A percentile compares a stretch with the other conserved stretches of the same genome.
Conservation (phyloP, 257 asterid species). For the Salvia rosmarinus region DNA sequence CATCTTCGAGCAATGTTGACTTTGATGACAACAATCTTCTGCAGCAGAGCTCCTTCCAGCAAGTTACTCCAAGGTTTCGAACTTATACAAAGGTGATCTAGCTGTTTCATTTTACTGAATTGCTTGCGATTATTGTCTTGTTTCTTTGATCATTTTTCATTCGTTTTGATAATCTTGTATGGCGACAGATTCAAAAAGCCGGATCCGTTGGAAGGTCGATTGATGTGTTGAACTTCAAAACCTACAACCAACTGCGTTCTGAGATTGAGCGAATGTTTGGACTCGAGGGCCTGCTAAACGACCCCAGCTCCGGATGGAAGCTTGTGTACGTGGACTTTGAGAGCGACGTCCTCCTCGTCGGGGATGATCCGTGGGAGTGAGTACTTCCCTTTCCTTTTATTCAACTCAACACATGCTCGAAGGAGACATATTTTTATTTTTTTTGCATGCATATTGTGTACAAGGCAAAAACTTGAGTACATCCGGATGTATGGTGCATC, state of each 20-base stretch:
- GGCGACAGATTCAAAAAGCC: constrained; percentile 73
- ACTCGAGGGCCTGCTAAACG: constrained; percentile 76
- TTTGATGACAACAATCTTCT: constrained; percentile 65
- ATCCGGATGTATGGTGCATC: too few species aligned
- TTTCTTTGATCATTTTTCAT: background rate
- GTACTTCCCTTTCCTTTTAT: constrained; percentile 22
- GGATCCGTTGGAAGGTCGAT: constrained; percentile 98
- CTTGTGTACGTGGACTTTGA: constrained; percentile 92
- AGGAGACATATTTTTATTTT: background rate
- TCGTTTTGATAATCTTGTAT: background rate
- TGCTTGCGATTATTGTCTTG: background rate
- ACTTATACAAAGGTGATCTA: constrained; percentile 76
- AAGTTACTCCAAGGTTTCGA: constrained; percentile 70
- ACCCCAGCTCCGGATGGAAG: constrained; percentile 85
- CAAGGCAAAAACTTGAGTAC: too few species aligned
- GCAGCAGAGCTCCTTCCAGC: constrained; percentile 74
- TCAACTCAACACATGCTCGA: background rate
- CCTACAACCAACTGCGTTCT: constrained; percentile 69
- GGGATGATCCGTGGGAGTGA: constrained; percentile 99
- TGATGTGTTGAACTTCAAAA: constrained; percentile 75
- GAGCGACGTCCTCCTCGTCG: constrained; percentile 84
- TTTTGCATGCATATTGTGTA: background rate
- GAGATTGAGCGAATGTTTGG: constrained; percentile 94
- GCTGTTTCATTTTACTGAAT: background rate
- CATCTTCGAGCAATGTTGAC: constrained; percentile 81